Evolutionary conservation across 2,329 filamentous ascomycete species (phyloP).

Genomic region (Ophiostoma australiae): DNA sequence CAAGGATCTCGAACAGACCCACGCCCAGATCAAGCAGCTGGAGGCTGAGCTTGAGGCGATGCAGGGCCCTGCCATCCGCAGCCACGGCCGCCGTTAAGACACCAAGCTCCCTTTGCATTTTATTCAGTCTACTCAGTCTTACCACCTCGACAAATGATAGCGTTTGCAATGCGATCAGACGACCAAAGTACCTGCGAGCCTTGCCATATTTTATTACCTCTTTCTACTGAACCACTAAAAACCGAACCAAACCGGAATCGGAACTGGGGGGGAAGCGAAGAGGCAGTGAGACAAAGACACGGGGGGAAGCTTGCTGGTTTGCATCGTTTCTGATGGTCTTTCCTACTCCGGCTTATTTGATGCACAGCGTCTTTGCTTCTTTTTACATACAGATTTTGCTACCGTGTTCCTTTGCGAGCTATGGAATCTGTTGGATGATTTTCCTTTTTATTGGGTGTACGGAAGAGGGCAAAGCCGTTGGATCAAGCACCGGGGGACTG

Average conservation of each 20-base stretch:
- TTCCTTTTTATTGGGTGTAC: not conserved
- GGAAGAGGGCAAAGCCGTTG: constrained; percentile 12
- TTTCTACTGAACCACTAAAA: constrained; percentile 5
- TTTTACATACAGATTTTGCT: not conserved
- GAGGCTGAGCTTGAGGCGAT: constrained; percentile 90
- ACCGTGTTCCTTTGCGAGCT: constrained; percentile 3
- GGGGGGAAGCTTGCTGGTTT: not conserved
- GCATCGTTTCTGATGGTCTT: not conserved
- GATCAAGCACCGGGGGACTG: not conserved
- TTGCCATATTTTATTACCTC: not conserved
- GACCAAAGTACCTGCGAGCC: not conserved
- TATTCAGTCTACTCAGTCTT: constrained; percentile 12
- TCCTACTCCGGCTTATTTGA: not conserved
- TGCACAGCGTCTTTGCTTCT: constrained; percentile 4
- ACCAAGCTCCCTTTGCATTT: not conserved
- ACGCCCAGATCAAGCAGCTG: constrained; percentile 86
- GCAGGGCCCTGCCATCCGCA: constrained; percentile 85
- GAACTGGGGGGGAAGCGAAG: not conserved
- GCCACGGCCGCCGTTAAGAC: constrained; percentile 80
- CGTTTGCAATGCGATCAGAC: constrained; percentile 14
- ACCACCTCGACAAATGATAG: constrained; percentile 8
- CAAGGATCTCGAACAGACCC: constrained; percentile 98
- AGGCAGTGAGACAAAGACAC: not conserved
- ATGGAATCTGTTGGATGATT: constrained; percentile 2
- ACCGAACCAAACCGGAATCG: constrained; percentile 10